Evolutionary conservation across 805 yeast genomes (phyloP).

Genomic region (Starmerella floricola): DNA sequence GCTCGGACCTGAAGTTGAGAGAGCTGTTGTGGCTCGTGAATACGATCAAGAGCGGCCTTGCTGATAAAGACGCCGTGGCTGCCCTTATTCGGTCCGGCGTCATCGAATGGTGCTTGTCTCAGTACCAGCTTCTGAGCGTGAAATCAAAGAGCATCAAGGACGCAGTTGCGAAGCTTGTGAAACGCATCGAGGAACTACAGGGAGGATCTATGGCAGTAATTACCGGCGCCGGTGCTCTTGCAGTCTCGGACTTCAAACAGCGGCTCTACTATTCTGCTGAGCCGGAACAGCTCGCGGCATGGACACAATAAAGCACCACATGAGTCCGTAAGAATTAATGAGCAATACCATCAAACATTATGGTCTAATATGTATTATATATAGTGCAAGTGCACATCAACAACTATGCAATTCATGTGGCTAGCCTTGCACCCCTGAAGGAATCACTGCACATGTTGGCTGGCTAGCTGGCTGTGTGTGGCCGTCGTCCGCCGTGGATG

Average conservation of each 20-base stretch:
- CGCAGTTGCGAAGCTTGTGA: constrained; percentile 12
- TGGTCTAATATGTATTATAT: too few species aligned
- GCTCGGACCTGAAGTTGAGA: constrained; percentile 34
- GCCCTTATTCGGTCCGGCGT: constrained; percentile 43
- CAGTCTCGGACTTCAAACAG: constrained; percentile 5
- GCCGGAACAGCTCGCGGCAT: background rate
- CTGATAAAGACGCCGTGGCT: constrained; percentile 40
- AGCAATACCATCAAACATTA: background rate
- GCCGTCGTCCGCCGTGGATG: too few species aligned
- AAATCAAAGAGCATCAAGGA: constrained; percentile 9
- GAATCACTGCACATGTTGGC: too few species aligned
- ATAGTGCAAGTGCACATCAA: too few species aligned
- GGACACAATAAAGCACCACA: background rate
- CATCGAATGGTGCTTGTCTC: constrained; percentile 54
- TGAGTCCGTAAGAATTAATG: too few species aligned
- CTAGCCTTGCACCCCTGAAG: too few species aligned
- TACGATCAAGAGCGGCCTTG: constrained; percentile 38
- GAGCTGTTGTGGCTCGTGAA: constrained; percentile 58
- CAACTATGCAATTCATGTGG: too few species aligned
- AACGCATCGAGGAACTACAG: constrained; percentile 15
- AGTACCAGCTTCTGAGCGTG: constrained; percentile 8
- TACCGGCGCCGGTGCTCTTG: constrained; percentile 17
- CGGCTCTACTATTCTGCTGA: constrained; percentile 9
- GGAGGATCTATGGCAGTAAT: constrained; percentile 16
- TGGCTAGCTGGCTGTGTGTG: too few species aligned